A percentile compares a stretch with the other conserved stretches of the same genome.
Conservation (phyloP, 2,329 filamentous ascomycete genomes). For the Pseudonectria foliicola region DNA sequence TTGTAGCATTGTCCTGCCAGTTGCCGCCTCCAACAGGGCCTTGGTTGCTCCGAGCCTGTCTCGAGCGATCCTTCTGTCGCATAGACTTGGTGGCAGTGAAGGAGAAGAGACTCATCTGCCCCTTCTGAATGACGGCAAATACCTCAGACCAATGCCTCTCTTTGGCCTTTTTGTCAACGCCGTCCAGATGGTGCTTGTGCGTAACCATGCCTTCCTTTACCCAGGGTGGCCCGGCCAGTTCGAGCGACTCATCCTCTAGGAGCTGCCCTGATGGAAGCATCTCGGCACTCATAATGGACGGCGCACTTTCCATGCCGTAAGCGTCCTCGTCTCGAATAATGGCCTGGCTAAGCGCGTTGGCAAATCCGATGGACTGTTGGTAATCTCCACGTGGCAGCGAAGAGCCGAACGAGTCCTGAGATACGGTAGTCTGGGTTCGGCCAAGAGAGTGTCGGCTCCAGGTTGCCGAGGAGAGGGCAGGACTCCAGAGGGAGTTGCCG, state of each 20-base stretch:
- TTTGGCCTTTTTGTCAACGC: conserved; percentile 83
- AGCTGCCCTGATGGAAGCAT: conserved; percentile 51
- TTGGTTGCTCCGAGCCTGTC: conserved; percentile 41
- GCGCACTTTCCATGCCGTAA: conserved; percentile 39
- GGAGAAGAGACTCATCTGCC: conserved; percentile 88
- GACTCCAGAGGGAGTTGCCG: conserved; percentile 82
- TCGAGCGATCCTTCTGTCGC: conserved; percentile 56
- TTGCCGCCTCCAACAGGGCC: conserved; percentile 87
- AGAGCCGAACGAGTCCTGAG: conserved; percentile 82
- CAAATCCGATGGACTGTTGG: conserved; percentile 95
- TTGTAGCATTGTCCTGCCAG: conserved; percentile 95
- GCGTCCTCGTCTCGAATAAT: conserved; percentile 85
- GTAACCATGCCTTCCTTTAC: conserved; percentile 93
- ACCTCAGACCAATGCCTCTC: conserved; percentile 92
- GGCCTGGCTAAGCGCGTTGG: conserved; percentile 90
- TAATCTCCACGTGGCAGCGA: conserved; percentile 72
- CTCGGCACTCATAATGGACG: conserved; percentile 53
- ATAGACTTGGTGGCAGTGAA: conserved; percentile 78
- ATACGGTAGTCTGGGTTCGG: conserved; percentile 85
- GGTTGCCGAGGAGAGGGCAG: conserved; percentile 74
- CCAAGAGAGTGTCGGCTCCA: conserved; percentile 94
- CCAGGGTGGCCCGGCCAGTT: conserved; percentile 92
- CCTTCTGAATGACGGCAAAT: conserved; percentile 93
- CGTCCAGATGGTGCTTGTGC: conserved; percentile 93
- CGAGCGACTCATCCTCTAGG: conserved; percentile 86